Evolutionary conservation across 2,329 filamentous ascomycete genomes (phyloP), one percentile per base, ranked within the genome.

Genomic region (Fusarium sp.): DNA sequence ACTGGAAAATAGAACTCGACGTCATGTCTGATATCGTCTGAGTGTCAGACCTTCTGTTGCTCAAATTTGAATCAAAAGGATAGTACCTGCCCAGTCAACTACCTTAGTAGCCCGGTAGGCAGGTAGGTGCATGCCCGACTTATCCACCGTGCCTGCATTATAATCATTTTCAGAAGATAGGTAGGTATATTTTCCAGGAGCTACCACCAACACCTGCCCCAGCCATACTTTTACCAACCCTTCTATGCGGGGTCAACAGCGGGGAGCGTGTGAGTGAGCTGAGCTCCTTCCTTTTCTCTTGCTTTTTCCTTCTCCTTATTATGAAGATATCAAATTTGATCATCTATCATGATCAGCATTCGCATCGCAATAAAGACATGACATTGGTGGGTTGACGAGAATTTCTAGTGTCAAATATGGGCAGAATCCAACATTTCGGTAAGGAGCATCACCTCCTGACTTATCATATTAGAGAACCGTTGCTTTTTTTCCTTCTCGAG

Each of bases 301-400:
- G 18, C 10, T 29, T 53, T 52, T n/a, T n/a, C 9, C 34, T 38
- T 38, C 34, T 38, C 34, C 34, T 38, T 38, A n/a, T 38, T 43
- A 53, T 16, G 13, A 24, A 24, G n/a, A 16, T 40, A 15, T 52
- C 24, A 20, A 27, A 27, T 27, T 25, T 27, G 12, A 43, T 41
- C 24, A 41, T 53, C 24, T 53, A 53, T 43, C 30, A 29, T 27
- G 34, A 53, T 53, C 49, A 53, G 18, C 49, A 53, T 43, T 25
- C 24, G 24, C 24, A 22, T 16, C 9, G n/a, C 24, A 29, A 53
- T n/a, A 15, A 22, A 29, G 24, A 43, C 49, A 53, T 15, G n/a
- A n/a, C 8, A 43, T 53, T 53, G 49, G 47, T 24, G 34, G 30
- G 24, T 43, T 53, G 34, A 18, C 49, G 32, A 53, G 32, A 20